phyloP scores from a whole-genome alignment of 2,329 filamentous ascomycete species.

The Pseudocercospora cruenta region DNA sequence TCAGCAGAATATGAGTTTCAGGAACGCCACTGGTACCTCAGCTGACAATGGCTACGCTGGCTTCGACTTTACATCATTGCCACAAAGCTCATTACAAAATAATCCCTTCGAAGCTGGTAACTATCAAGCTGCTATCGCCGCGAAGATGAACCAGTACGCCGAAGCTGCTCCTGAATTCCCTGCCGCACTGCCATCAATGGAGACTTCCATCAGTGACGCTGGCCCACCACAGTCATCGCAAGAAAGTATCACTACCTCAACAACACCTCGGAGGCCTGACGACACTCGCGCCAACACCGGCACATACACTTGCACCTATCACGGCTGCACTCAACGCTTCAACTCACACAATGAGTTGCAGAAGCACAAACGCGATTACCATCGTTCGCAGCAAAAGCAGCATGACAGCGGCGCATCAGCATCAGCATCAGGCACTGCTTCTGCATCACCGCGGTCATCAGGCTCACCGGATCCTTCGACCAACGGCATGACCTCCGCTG shows the following conservation, averaged over 20 bases:
- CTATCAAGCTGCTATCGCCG: constrained; percentile 34
- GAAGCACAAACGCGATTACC: constrained; percentile 93
- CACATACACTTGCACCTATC: constrained; percentile 95
- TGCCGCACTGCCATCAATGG: constrained; percentile 62
- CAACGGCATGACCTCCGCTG: constrained; percentile 56
- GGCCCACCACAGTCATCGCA: constrained; percentile 49
- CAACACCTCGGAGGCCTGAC: constrained; percentile 56
- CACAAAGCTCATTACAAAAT: constrained; percentile 28
- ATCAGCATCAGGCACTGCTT: constrained; percentile 43
- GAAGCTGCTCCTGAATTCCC: constrained; percentile 61
- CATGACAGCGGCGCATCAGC: constrained; percentile 38
- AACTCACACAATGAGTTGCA: constrained; percentile 84
- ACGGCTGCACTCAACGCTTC: constrained; percentile 85
- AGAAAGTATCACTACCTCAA: constrained; percentile 40
- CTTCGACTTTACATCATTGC: constrained; percentile 42
- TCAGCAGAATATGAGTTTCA: constrained; percentile 47
- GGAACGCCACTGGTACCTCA: constrained; percentile 43
- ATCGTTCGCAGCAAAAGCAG: constrained; percentile 67
- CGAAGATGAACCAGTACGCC: constrained; percentile 32
- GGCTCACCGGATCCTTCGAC: constrained; percentile 36
- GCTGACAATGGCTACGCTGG: constrained; percentile 37
- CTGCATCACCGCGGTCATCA: constrained; percentile 36
- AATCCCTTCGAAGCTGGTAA: constrained; percentile 29
- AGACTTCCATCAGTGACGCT: constrained; percentile 62
- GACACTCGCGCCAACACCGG: constrained; percentile 75